Evolutionary conservation across 1,284 basidiomycete genomes (phyloP).

Genomic region (Microbotryum scabiosae): DNA sequence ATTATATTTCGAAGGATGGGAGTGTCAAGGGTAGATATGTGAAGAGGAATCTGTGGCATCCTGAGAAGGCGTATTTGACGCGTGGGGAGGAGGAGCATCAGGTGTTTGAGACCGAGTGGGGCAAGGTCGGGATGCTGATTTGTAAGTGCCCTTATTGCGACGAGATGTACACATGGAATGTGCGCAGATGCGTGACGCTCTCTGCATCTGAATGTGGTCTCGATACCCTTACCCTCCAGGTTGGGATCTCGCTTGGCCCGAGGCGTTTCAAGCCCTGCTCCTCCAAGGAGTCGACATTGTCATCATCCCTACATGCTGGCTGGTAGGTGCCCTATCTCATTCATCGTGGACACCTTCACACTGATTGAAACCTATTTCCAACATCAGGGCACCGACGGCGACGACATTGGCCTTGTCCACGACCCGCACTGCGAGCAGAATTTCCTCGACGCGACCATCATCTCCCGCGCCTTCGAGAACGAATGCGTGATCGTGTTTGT

Average conservation of each 20-base stretch:
- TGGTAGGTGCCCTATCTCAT: conserved; percentile 6
- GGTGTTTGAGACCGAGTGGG: conserved; percentile 31
- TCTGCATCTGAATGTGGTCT: too few relatives aligned
- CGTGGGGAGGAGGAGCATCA: conserved; percentile 25
- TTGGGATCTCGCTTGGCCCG: conserved; percentile 32
- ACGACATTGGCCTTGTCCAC: conserved; percentile 4
- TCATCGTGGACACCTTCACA: background rate
- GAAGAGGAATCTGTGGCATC: conserved; percentile 32
- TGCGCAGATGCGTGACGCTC: too few relatives aligned
- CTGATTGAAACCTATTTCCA: background rate
- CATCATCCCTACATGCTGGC: conserved; percentile 1
- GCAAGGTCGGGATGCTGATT: conserved; percentile 27
- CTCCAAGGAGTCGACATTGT: conserved; percentile 24
- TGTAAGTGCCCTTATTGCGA: conserved; percentile 9
- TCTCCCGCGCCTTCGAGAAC: conserved; percentile 31
- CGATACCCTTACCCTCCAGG: background rate
- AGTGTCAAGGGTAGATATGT: conserved; percentile 25
- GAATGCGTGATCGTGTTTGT: conserved; percentile 27
- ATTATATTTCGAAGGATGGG: conserved; percentile 29
- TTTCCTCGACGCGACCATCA: conserved; percentile 27
- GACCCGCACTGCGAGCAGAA: conserved; percentile 18
- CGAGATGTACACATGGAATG: background rate
- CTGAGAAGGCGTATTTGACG: conserved; percentile 33
- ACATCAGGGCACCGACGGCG: conserved; percentile 8
- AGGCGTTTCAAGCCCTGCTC: conserved; percentile 28